Conservation (phyloP, 1,139 yeast species). For the Saccharomyces uvarum region DNA sequence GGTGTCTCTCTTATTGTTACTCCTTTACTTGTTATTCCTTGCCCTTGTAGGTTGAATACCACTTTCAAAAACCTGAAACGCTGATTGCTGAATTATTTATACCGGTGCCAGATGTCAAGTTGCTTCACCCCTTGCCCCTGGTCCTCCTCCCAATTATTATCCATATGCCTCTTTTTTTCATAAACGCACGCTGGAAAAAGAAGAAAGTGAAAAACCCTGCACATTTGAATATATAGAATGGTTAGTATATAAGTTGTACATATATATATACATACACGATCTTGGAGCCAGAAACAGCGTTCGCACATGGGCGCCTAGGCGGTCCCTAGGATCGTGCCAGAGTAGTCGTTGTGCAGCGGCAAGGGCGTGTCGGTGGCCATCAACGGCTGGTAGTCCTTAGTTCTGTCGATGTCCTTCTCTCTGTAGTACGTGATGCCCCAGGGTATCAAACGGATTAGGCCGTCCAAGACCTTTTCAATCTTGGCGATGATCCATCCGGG, state of each 20-base stretch:
- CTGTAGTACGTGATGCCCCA: constrained; percentile 45
- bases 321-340: constrained; percentile 7
- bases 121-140: constrained; percentile 1
- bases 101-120: background rate
- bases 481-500: constrained; percentile 50
- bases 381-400: constrained; percentile 22
- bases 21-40: background rate
- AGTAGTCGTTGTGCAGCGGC: constrained; percentile 23
- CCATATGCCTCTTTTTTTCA: background rate
- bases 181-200: background rate
- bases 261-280: background rate
- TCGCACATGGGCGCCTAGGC: background rate
- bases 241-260: background rate
- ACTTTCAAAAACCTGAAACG: background rate
- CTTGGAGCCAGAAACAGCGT: background rate
- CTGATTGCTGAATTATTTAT: background rate
- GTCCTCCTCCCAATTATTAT: background rate
- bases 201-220: background rate
- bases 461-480: constrained; percentile 52
- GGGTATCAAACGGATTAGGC: constrained; percentile 48
- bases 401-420: constrained; percentile 46
- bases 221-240: background rate
- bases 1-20: background rate
- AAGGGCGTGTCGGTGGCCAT: constrained; percentile 7
- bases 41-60: background rate